phyloP scores from a whole-genome alignment of 1,284 basidiomycete genomes.

The Fomitopsis palustris region DNA sequence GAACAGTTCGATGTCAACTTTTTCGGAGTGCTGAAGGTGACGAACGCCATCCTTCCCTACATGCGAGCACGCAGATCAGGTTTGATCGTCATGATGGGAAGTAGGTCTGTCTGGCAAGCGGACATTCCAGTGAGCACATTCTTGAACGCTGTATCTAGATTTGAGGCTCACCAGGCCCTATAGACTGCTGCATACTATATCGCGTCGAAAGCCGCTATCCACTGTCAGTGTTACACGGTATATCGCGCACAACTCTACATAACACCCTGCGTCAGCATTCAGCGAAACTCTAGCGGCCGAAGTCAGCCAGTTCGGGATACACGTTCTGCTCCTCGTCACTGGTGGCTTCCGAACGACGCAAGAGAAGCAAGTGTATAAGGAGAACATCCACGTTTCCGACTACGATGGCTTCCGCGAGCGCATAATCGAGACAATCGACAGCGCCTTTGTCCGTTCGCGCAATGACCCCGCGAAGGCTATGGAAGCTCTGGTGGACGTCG shows the following conservation, averaged over 20 bases:
- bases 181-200: slow-evolving; percentile 40
- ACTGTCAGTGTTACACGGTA: slow-evolving; percentile 25
- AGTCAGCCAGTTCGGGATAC: slow-evolving; percentile 18
- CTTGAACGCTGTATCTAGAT: not conserved
- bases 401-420: slow-evolving; percentile 37
- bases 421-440: slow-evolving; percentile 22
- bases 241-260: not conserved
- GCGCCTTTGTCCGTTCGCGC: slow-evolving; percentile 36
- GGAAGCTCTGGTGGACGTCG: slow-evolving; percentile 48
- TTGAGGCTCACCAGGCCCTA: not conserved
- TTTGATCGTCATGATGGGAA: slow-evolving; percentile 32
- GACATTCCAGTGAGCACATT: not conserved
- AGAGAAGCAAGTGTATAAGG: slow-evolving; percentile 4
- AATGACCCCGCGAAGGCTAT: slow-evolving; percentile 52
- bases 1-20: slow-evolving; percentile 24
- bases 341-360: slow-evolving; percentile 22
- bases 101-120: slow-evolving; percentile 30
- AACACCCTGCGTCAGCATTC: slow-evolving; percentile 12
- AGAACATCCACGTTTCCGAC: slow-evolving; percentile 15
- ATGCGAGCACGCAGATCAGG: slow-evolving; percentile 28
- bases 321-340: slow-evolving; percentile 20
- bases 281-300: slow-evolving; percentile 20
- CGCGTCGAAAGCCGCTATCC: slow-evolving; percentile 54
- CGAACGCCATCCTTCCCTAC: slow-evolving; percentile 26
- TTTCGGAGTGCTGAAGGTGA: slow-evolving; percentile 28